Evolutionary conservation across 768 basidiomycete species (phyloP).

Genomic region (Coprinopsis cinerea): DNA sequence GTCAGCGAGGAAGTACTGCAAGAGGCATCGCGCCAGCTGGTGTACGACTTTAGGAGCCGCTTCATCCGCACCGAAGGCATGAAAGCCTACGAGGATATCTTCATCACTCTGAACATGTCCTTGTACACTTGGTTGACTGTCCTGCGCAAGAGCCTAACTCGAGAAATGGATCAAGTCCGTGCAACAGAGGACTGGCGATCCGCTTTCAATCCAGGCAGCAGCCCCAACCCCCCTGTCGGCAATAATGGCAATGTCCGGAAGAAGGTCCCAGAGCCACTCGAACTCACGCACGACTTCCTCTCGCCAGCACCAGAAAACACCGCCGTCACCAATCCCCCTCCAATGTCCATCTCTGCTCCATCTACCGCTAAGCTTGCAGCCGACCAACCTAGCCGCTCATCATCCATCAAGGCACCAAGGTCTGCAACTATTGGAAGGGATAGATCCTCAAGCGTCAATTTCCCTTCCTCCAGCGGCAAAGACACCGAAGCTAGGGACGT

Average conservation of each 20-base stretch:
- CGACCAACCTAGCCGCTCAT: constrained; percentile 13
- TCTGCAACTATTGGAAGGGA: neutral
- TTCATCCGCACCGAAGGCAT: constrained; percentile 51
- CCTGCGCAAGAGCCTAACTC: constrained; percentile 65
- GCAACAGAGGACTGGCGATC: constrained; percentile 49
- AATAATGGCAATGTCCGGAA: constrained; percentile 14
- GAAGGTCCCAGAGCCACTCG: constrained; percentile 33
- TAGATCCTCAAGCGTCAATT: constrained; percentile 3
- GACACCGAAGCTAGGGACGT: neutral
- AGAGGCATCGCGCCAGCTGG: constrained; percentile 35
- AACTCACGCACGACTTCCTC: constrained; percentile 25
- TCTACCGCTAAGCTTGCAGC: constrained; percentile 20
- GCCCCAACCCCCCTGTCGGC: constrained; percentile 19
- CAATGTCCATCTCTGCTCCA: constrained; percentile 17
- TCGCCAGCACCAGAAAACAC: neutral
- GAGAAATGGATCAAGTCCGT: constrained; percentile 74
- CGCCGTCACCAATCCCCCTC: neutral
- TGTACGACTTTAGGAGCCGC: constrained; percentile 68
- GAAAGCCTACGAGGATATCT: constrained; percentile 67
- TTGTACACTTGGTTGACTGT: constrained; percentile 79
- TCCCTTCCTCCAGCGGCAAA: constrained; percentile 4
- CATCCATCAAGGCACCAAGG: neutral
- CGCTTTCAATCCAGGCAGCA: constrained; percentile 26
- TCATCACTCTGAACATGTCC: constrained; percentile 78
- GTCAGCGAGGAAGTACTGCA: constrained; percentile 53